Evolutionary conservation across 2,329 filamentous ascomycete species (phyloP).

Genomic region (Aspergillus sp.): DNA sequence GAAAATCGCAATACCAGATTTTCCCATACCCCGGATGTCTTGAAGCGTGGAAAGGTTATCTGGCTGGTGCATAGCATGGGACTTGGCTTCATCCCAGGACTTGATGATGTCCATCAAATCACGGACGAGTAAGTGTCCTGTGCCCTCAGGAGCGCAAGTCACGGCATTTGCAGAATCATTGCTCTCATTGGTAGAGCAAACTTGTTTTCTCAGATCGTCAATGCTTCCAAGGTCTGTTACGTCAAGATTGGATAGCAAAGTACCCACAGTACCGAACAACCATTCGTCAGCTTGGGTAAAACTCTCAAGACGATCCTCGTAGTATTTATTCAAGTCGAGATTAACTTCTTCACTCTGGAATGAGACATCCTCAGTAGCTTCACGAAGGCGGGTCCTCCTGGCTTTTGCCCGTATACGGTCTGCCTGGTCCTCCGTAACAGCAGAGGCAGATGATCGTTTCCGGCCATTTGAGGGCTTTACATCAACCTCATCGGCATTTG

Average conservation of each 20-base stretch:
- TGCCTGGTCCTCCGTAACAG: constrained; percentile 58
- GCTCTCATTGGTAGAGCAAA: constrained; percentile 20
- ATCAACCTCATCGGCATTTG: constrained; percentile 31
- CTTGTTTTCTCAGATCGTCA: constrained; percentile 38
- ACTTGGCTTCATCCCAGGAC: constrained; percentile 50
- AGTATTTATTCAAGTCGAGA: constrained; percentile 57
- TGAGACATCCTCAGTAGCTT: constrained; percentile 54
- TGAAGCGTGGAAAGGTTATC: constrained; percentile 53
- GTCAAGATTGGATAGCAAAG: constrained; percentile 55
- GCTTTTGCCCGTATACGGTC: constrained; percentile 62
- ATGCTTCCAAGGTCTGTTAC: constrained; percentile 50
- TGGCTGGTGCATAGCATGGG: constrained; percentile 47
- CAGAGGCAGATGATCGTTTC: constrained; percentile 63
- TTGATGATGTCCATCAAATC: constrained; percentile 49
- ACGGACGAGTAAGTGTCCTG: constrained; percentile 36
- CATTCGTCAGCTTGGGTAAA: constrained; percentile 59
- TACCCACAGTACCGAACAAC: constrained; percentile 57
- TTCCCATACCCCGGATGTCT: constrained; percentile 50
- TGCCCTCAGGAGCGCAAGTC: constrained; percentile 19
- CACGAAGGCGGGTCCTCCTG: constrained; percentile 62
- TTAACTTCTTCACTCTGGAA: constrained; percentile 50
- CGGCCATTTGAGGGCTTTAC: constrained; percentile 47
- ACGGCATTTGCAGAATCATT: constrained; percentile 23
- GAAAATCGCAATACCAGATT: constrained; percentile 56
- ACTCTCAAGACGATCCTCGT: constrained; percentile 56